Evolutionary conservation across 768 basidiomycete species (phyloP), one percentile per base, ranked within the genome.

Genomic region (Phylloporus sp.): DNA sequence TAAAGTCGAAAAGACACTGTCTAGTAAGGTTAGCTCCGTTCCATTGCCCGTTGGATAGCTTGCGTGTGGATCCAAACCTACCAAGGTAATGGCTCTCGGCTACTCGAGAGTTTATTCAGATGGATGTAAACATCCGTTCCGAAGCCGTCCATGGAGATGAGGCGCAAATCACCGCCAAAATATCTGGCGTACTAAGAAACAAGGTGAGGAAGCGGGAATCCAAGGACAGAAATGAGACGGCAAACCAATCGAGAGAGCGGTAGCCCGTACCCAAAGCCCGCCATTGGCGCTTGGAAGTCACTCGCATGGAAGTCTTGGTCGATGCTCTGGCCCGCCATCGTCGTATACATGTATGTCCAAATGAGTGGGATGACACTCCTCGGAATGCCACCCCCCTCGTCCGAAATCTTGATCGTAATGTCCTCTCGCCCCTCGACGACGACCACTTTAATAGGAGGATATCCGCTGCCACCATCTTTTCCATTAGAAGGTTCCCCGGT

Each of bases 141-240:
- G 63, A 89, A 93, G n/a, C 97, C 95, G 56, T 99, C 97, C 95
- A 99, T 98, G 38, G 93, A 88, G 55, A 99, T 99, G 50, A 99
- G 70, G 16, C 91, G 78, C 26, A 99, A 73, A 68, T 98, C 95
- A 0, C 92, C 91, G 0, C 92, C 95, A 62, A 97, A 97, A 66
- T 97, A 99, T 43, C 95, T 76, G 0, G 95, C 94, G 62, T 98
- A 99, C 82, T 91, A 23, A 13, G 5, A 9, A 47, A 11, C 20
- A 4, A 18, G 3, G 9, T 11, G 15, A 6, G 43, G 1, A 18
- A 76, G n/a, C n/a, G n/a, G n/a, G n/a, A n/a, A n/a, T n/a, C n/a
- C n/a, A n/a, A n/a, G n/a, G n/a, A n/a, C n/a, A n/a, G n/a, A n/a
- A n/a, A n/a, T n/a, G n/a, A n/a, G n/a, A n/a, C n/a, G n/a, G n/a